A percentile compares a stretch with the other conserved stretches of the same genome.
Conservation (phyloP, 2,329 filamentous ascomycete species). For the Stagonosporopsis rhizophila region DNA sequence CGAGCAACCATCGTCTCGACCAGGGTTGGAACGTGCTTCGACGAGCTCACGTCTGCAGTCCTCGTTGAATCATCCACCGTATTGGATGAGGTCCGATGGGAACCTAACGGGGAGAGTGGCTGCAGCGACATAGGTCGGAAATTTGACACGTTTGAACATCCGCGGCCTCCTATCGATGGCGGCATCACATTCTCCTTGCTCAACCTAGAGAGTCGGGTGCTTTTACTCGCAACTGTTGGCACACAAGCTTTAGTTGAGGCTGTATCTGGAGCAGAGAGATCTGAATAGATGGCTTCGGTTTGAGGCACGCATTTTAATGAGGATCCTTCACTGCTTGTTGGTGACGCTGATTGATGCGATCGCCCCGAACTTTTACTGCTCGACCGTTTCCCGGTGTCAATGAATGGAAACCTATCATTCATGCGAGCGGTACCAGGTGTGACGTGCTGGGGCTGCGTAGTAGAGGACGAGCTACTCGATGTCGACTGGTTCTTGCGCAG, state of each 20-base stretch:
- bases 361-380: slow-evolving; percentile 36
- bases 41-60: slow-evolving; percentile 6
- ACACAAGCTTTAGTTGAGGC: slow-evolving; percentile 14
- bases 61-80: slow-evolving; percentile 25
- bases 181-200: slow-evolving; percentile 39
- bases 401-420: slow-evolving; percentile 55
- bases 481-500: neutral
- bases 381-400: slow-evolving; percentile 45
- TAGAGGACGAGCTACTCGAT: slow-evolving; percentile 14
- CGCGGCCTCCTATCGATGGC: neutral
- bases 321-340: slow-evolving; percentile 26
- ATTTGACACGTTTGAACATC: slow-evolving; percentile 1
- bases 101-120: slow-evolving; percentile 18
- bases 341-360: slow-evolving; percentile 25
- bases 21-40: slow-evolving; percentile 4
- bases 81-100: slow-evolving; percentile 22
- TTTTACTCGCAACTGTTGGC: slow-evolving; percentile 7
- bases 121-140: slow-evolving; percentile 22
- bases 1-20: slow-evolving; percentile 15
- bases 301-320: slow-evolving; percentile 20
- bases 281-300: slow-evolving; percentile 29
- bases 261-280: slow-evolving; percentile 24
- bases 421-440: slow-evolving; percentile 47
- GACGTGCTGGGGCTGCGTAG: slow-evolving; percentile 16
- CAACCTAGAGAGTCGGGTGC: slow-evolving; percentile 2